A percentile compares a stretch with the other conserved stretches of the same genome.
phyloP scores from a whole-genome alignment of 176 grass and related monocot species.

The Tillandsia leiboldiana region DNA sequence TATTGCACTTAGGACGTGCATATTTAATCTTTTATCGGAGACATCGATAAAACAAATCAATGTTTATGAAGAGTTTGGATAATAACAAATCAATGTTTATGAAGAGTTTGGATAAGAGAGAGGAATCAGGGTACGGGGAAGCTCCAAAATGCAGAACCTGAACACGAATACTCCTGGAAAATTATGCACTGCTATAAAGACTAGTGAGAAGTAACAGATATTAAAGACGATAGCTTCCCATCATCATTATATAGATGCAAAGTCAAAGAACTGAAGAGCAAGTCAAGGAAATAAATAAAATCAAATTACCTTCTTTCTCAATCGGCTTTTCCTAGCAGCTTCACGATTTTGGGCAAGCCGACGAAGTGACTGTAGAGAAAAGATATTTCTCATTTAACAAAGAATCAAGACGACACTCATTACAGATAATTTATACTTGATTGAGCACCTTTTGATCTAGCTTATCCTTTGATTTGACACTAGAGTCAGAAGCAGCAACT shows the following conservation, averaged over 20 bases:
- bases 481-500: constrained; percentile 56
- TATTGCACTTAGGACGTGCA: too few species aligned
- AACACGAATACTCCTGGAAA: too few species aligned
- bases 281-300: background rate
- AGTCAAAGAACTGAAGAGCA: background rate
- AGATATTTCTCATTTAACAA: constrained; percentile 9
- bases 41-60: too few species aligned
- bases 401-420: constrained; percentile 6
- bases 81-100: too few species aligned
- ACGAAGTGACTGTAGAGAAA: constrained; percentile 47
- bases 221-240: background rate
- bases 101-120: too few species aligned
- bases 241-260: background rate
- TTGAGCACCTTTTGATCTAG: constrained; percentile 64
- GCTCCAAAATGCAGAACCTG: too few species aligned
- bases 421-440: constrained; percentile 5
- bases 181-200: background rate
- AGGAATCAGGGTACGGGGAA: too few species aligned
- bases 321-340: constrained; percentile 92
- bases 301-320: constrained; percentile 76
- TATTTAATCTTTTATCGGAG: too few species aligned
- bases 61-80: too few species aligned
- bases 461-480: constrained; percentile 73
- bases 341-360: constrained; percentile 98
- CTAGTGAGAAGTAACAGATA: background rate